Percentiles rank a stretch among this genome's conserved stretches.
Conservation (phyloP, 2,329 filamentous ascomycete genomes). For the Paecilomyces formosus region DNA sequence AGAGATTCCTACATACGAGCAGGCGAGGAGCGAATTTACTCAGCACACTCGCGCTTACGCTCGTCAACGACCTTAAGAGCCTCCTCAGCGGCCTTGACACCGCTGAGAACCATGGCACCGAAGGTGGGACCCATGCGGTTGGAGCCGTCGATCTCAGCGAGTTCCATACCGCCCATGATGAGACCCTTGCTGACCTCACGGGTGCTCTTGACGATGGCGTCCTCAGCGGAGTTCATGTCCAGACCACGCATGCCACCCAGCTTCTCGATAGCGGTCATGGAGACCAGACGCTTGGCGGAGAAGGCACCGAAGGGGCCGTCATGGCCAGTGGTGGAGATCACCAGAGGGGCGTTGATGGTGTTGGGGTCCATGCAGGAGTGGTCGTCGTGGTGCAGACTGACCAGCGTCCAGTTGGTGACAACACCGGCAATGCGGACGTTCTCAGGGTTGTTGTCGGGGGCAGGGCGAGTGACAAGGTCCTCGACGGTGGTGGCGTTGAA, state of each 20-base stretch:
- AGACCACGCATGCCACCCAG: conserved; percentile 88
- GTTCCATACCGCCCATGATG: conserved; percentile 91
- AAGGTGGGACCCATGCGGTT: conserved; percentile 89
- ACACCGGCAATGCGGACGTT: conserved; percentile 73
- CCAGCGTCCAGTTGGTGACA: conserved; percentile 93
- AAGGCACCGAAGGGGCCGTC: conserved; percentile 90
- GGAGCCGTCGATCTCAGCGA: conserved; percentile 82
- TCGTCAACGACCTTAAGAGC: conserved; percentile 69
- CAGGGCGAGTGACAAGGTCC: conserved; percentile 77
- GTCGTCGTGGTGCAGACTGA: conserved; percentile 78
- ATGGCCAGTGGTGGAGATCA: conserved; percentile 86
- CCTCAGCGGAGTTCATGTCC: conserved; percentile 86
- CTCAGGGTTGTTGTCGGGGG: conserved; percentile 38
- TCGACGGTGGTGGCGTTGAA: conserved; percentile 94
- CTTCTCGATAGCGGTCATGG: conserved; percentile 75
- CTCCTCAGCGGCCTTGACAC: conserved; percentile 88
- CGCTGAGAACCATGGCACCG: conserved; percentile 79
- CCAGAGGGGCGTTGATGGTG: conserved; percentile 85
- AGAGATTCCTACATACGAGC: not conserved
- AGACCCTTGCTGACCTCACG: conserved; percentile 81
- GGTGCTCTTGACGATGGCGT: conserved; percentile 88
- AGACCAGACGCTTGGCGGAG: conserved; percentile 81
- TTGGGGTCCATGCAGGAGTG: conserved; percentile 96
- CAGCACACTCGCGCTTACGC: conserved; percentile 69
- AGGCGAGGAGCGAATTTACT: conserved; percentile 29